Base-by-base conservation (phyloP, 179 eudicot genomes). In the Heliamphora pulchella region DNA sequence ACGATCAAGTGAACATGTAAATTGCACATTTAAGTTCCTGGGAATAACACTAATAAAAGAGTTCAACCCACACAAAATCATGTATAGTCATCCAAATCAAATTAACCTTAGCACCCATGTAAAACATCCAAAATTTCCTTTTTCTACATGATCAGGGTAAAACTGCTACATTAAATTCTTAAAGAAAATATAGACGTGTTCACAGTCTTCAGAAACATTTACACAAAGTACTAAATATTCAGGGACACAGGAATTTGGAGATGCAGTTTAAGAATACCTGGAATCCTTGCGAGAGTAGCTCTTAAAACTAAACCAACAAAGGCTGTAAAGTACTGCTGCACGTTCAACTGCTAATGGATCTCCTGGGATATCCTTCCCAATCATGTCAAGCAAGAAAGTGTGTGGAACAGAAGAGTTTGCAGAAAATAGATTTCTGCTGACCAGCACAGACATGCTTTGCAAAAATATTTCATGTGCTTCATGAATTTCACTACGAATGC, bases 301-400 rank as follows among this genome's bases (percentile, higher is more conserved):
- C 86, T 90, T 87, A 75, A 89, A 81, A 57, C 86, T 81, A 81
- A 87, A 76, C 90, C 89, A 91, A 85, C 93, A 86, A 57, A 96
- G 77, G 79, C 81, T 83, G 82, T 90, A 94, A 79, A 92, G 85
- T 64, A 91, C 75, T 62, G 87, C 80, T 76, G 99, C 96, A 78
- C 87, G 89, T 76, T 94, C 97, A 72, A 84, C 61, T 43, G 92
- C 91, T 68, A 94, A 86, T 67, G 85, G 77, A 85, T 92, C 91
- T 85, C 84, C 90, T 44, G 87, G 85, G 68, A 86, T 80, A 76
- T 91, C 89, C 81, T 84, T 81, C 31, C 82, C 87, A 58, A 91
- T 77, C 65, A 87, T 79, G 51, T 91, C 91, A 68, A 90, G 80
- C 81, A 90, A 77, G 48, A 73, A 63, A 53, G 78, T 9, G 61